phyloP scores from a whole-genome alignment of 176 grass and related monocot species.

The Triticum aestivum region DNA sequence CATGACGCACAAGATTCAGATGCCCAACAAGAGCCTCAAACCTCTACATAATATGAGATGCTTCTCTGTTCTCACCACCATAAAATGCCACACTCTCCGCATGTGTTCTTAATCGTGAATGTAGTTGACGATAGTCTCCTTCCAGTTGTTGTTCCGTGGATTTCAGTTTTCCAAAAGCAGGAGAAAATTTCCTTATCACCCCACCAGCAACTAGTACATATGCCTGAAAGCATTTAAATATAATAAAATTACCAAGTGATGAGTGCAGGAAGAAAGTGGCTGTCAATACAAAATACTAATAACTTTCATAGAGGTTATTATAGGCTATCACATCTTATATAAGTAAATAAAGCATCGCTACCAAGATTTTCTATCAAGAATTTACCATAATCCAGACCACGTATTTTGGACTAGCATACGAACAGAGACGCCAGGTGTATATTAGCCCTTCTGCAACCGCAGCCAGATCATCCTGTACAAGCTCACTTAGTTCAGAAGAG shows the following conservation, averaged over 20 bases:
- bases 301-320: too few relatives aligned
- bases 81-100: slow-evolving; percentile 99
- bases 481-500: slow-evolving; percentile 92
- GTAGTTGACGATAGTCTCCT: slow-evolving; percentile 91
- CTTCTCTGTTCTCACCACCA: slow-evolving; percentile 89
- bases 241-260: neutral
- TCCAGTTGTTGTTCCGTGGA: slow-evolving; percentile 92
- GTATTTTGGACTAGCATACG: slow-evolving; percentile 99
- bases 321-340: too few relatives aligned
- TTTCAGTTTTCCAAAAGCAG: slow-evolving; percentile 91
- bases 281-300: too few relatives aligned
- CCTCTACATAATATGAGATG: slow-evolving; percentile 73
- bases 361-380: neutral
- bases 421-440: slow-evolving; percentile 97
- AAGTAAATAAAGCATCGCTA: neutral
- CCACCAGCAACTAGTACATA: slow-evolving; percentile 90
- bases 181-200: slow-evolving; percentile 84
- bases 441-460: slow-evolving; percentile 87
- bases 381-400: slow-evolving; percentile 94
- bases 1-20: slow-evolving; percentile 79
- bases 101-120: slow-evolving; percentile 93
- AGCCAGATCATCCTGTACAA: slow-evolving; percentile 92
- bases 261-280: too few relatives aligned
- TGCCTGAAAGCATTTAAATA: slow-evolving; percentile 61
- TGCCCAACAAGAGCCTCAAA: slow-evolving; percentile 80